Conservation (phyloP, 306 rosid species). For the Coriaria nepalensis region DNA sequence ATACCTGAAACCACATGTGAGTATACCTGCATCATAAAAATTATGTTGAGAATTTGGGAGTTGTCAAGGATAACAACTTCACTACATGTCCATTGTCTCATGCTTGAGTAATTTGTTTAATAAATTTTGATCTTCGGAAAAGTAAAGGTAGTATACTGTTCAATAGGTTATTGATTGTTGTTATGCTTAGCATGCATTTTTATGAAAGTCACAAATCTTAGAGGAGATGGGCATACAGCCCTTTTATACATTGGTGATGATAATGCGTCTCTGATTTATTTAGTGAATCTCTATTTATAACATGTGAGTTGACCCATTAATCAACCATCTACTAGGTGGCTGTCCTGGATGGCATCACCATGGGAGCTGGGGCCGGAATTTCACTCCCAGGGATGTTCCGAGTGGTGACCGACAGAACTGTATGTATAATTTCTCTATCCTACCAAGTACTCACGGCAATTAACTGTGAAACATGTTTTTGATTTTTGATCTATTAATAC, state of each 20-base stretch:
- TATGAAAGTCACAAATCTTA: too few relatives aligned
- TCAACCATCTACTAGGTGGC: constrained; percentile 49
- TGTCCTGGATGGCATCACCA: constrained; percentile 68
- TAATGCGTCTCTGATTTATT: too few relatives aligned
- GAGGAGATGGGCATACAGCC: too few relatives aligned
- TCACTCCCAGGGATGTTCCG: constrained; percentile 79
- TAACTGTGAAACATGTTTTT: not conserved
- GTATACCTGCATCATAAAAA: constrained; percentile 20
- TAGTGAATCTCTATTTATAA: too few relatives aligned
- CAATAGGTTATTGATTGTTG: too few relatives aligned
- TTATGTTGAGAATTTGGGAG: constrained; percentile 39
- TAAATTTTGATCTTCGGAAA: too few relatives aligned
- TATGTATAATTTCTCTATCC: constrained; percentile 21
- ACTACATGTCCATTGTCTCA: constrained; percentile 18
- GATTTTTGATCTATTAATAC: not conserved
- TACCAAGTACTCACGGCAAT: too few relatives aligned
- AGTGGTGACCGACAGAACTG: constrained; percentile 82
- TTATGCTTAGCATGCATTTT: too few relatives aligned
- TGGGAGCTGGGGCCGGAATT: constrained; percentile 97
- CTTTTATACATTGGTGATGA: too few relatives aligned
- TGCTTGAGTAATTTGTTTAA: too few relatives aligned
- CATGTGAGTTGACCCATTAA: constrained; percentile 9
- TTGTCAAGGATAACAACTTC: constrained; percentile 67
- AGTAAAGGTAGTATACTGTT: too few relatives aligned
- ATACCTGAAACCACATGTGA: constrained; percentile 86